Evolutionary conservation across 73 alveolate genomes (phyloP).

Genomic region (Tetrahymena elliotti): DNA sequence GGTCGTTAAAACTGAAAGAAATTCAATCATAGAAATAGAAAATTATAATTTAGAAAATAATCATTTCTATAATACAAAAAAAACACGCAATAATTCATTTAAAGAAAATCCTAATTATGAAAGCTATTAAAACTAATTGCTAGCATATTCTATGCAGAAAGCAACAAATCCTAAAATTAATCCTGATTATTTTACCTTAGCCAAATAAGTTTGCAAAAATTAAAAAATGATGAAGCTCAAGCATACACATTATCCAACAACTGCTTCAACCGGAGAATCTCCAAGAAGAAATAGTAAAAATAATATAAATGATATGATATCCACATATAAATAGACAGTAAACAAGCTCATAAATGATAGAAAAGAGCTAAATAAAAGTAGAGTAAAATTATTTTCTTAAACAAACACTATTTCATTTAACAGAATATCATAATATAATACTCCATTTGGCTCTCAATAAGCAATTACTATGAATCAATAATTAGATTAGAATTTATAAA

Average conservation of each 20-base stretch:
- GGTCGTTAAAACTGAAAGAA: background rate
- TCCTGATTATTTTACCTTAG: background rate
- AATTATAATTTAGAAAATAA: background rate
- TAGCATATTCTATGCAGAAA: background rate
- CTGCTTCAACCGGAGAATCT: background rate
- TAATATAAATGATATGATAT: background rate
- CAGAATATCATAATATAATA: background rate
- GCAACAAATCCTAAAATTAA: background rate
- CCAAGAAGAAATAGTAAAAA: background rate
- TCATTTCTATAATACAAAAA: background rate
- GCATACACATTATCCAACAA: background rate
- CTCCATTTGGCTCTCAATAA: background rate
- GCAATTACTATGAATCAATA: background rate
- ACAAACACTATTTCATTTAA: background rate
- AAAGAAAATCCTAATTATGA: background rate
- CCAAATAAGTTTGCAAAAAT: background rate
- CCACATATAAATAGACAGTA: background rate
- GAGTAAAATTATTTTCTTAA: background rate
- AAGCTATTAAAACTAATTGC: background rate
- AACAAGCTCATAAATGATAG: background rate
- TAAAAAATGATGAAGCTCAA: background rate
- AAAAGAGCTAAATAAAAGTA: background rate
- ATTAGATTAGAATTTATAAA: background rate
- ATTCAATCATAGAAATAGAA: background rate
- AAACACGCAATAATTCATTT: background rate